Base-by-base conservation (phyloP, 805 yeast genomes). In the Nakazawaea pomicola region DNA sequence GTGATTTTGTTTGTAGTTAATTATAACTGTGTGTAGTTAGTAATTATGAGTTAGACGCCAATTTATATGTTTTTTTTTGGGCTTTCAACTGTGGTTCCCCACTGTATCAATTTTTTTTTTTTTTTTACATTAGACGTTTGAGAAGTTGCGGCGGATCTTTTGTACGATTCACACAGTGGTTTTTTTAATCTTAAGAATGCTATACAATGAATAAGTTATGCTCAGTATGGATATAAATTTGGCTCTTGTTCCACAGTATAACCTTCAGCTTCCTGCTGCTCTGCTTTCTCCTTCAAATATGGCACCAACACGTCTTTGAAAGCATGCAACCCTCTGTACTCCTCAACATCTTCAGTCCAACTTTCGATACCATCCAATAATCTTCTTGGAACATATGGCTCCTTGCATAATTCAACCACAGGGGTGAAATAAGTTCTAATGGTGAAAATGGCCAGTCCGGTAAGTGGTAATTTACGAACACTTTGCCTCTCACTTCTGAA, bases 401-500 rank as follows among this genome's bases (percentile, higher is more conserved):
- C 86, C 48, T 74, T 52, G 44, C 74, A 71, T 36, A 80, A 54
- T 45, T 77, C 70, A 3, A 62, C 59, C 23, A 80, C 52, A 6
- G 84, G 83, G 17, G 70, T 50, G 55, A 80, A 78, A 51, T 80
- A 80, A 1, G 86, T 80, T 49, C 86, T 64, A 36, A 80, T 66
- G 17, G 85, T 80, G 58, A 80, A 80, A 2, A 74, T 59, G 17
- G 69, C 61, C 10, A 73, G 81, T 9, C 86, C 85, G 3, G 76
- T 57, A 29, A 67, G 59, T 11, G 87, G 86, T 43, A 80, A 62
- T 51, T 83, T 64, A 49, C 85, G 66, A 38, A 80, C 62, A 35
- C 80, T 67, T 54, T 80, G 87, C 56, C 87, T 64, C 54, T 80
- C 87, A 20, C 81, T 74, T 48, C 87, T 67, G 57, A 70, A 78